Conservation (phyloP, 2,329 filamentous ascomycete species). For the Alternaria solani region DNA sequence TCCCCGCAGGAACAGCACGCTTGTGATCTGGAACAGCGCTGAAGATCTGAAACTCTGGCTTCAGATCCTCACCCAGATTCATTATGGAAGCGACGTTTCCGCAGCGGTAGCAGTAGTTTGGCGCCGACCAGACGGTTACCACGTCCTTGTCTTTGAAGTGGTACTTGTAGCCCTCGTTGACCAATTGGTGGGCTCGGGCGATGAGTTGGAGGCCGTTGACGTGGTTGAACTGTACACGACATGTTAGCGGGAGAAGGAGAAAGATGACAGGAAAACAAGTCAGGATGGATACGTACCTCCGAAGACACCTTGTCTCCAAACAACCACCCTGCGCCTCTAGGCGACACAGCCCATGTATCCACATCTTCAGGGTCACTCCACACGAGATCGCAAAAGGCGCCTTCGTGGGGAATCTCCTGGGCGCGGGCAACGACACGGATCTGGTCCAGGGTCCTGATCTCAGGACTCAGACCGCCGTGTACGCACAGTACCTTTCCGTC, state of each 20-base stretch:
- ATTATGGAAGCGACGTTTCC: constrained; percentile 82
- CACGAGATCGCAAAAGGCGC: constrained; percentile 95
- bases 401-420: constrained; percentile 97
- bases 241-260: neutral
- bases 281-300: constrained; percentile 56
- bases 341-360: constrained; percentile 74
- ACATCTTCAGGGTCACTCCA: constrained; percentile 85
- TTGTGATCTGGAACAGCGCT: constrained; percentile 86
- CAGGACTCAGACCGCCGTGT: constrained; percentile 95
- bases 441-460: constrained; percentile 92
- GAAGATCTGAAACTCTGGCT: constrained; percentile 93
- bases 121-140: constrained; percentile 90
- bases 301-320: constrained; percentile 77
- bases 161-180: constrained; percentile 85
- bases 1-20: constrained; percentile 76
- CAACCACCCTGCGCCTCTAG: constrained; percentile 72
- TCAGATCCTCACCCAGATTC: constrained; percentile 89
- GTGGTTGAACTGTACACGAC: constrained; percentile 68
- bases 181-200: constrained; percentile 76
- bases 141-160: constrained; percentile 97
- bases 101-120: constrained; percentile 70
- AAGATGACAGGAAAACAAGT: too few species aligned
- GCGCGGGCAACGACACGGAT: constrained; percentile 76
- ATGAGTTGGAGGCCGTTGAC: constrained; percentile 77
- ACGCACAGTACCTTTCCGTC: constrained; percentile 99